These are phyloP conservation scores for Grosmannia serpens DNA, from an alignment of 2,329 filamentous ascomycete species.

Conservation along the genomic window DNA sequence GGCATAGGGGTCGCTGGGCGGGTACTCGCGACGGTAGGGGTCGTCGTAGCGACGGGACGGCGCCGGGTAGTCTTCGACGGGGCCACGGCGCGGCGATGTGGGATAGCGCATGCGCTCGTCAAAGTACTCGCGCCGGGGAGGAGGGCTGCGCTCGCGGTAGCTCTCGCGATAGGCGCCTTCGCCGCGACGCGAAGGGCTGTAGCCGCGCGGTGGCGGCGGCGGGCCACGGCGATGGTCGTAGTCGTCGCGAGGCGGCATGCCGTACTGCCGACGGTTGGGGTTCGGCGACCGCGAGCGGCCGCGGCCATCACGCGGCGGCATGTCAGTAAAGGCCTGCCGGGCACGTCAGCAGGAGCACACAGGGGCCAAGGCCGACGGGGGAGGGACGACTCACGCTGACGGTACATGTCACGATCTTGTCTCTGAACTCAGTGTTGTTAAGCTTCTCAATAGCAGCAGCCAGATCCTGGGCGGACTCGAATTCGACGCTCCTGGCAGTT, in stretches of 20 bases:
- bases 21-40: slow-evolving; percentile 60
- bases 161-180: slow-evolving; percentile 43
- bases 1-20: slow-evolving; percentile 49
- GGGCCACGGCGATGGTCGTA: slow-evolving; percentile 72
- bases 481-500: slow-evolving; percentile 76
- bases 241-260: slow-evolving; percentile 55
- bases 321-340: slow-evolving; percentile 66
- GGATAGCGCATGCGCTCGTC: slow-evolving; percentile 71
- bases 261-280: slow-evolving; percentile 49
- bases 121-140: slow-evolving; percentile 74
- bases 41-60: slow-evolving; percentile 64
- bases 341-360: not conserved
- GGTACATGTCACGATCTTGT: slow-evolving; percentile 70
- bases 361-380: slow-evolving; percentile 10
- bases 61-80: slow-evolving; percentile 64
- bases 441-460: slow-evolving; percentile 91
- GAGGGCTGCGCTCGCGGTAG: slow-evolving; percentile 69
- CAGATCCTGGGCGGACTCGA: slow-evolving; percentile 83
- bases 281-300: slow-evolving; percentile 71
- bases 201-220: slow-evolving; percentile 52
- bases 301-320: slow-evolving; percentile 54
- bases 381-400: slow-evolving; percentile 58
- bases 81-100: slow-evolving; percentile 63
- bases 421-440: slow-evolving; percentile 87
- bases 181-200: slow-evolving; percentile 59